phyloP scores from a whole-genome alignment of 2,329 filamentous ascomycete genomes.

The Ophiosphaerella korrae region DNA sequence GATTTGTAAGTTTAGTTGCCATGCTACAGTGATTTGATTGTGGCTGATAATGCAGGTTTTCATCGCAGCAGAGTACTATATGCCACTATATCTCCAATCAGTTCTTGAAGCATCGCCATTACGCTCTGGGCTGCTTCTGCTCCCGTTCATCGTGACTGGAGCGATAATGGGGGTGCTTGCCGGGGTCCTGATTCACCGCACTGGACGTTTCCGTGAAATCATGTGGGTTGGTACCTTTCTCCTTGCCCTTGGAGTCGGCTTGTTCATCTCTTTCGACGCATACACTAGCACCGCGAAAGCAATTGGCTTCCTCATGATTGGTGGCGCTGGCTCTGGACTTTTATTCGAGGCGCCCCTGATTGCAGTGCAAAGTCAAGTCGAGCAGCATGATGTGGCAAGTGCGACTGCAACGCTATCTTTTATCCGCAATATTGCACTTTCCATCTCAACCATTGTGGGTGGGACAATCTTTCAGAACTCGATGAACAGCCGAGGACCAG shows the following conservation, averaged over 20 bases:
- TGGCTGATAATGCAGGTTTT: conserved; percentile 24
- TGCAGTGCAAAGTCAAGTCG: conserved; percentile 60
- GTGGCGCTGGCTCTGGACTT: conserved; percentile 57
- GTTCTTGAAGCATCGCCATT: conserved; percentile 66
- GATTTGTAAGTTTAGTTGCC: conserved; percentile 46
- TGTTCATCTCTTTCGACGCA: conserved; percentile 41
- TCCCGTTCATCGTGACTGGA: conserved; percentile 61
- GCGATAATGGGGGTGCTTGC: conserved; percentile 52
- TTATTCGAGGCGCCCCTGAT: conserved; percentile 62
- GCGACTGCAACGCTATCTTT: conserved; percentile 61
- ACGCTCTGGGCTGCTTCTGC: conserved; percentile 64
- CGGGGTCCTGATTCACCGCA: conserved; percentile 56
- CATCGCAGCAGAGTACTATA: conserved; percentile 68
- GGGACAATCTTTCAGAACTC: conserved; percentile 60
- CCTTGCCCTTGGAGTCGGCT: conserved; percentile 41
- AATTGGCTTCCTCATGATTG: conserved; percentile 57
- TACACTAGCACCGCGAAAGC: conserved; percentile 41
- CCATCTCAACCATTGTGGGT: conserved; percentile 57
- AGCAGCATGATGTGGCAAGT: conserved; percentile 56
- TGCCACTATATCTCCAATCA: conserved; percentile 75
- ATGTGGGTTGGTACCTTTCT: conserved; percentile 43
- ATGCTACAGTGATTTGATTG: not conserved
- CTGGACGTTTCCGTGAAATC: conserved; percentile 49
- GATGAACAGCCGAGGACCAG: conserved; percentile 62
- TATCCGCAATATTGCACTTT: conserved; percentile 51